Conservation (phyloP, 495 filamentous ascomycete species). For the Penicillium canariense region DNA sequence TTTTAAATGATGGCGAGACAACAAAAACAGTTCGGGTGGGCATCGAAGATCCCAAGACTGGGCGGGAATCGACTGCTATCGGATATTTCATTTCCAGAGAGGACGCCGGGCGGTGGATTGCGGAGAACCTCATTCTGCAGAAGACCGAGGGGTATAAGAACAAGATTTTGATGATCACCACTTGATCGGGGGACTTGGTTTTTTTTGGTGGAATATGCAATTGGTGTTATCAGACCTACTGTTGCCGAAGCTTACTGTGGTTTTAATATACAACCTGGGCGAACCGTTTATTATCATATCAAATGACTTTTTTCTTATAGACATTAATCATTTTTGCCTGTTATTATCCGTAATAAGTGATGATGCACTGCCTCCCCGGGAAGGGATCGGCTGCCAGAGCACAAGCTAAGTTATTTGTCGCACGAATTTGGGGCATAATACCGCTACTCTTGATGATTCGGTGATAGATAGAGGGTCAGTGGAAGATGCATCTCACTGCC, state of each 20-base stretch:
- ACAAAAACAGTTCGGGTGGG: conserved; percentile 36
- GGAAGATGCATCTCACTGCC: no score
- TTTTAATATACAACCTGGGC: no score
- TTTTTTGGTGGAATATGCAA: not conserved
- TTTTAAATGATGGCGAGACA: conserved; percentile 36
- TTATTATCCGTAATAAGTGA: no score
- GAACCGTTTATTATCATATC: no score
- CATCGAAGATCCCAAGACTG: conserved; percentile 37
- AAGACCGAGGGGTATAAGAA: conserved; percentile 13
- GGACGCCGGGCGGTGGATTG: conserved; percentile 19
- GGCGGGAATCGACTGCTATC: conserved; percentile 38
- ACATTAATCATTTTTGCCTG: no score
- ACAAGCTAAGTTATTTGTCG: no score
- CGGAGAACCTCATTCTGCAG: conserved; percentile 13
- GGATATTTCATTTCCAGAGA: conserved; percentile 42
- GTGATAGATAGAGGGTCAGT: no score
- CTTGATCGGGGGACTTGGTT: not conserved
- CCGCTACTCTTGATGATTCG: no score
- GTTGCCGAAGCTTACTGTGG: not conserved
- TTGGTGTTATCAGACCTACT: not conserved
- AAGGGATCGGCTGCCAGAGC: no score
- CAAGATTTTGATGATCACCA: conserved; percentile 21
- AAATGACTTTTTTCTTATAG: no score
- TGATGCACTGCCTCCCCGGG: no score
- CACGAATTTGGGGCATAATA: no score